Conservation (phyloP, 768 basidiomycete species). For the Lactifluus volemus region DNA sequence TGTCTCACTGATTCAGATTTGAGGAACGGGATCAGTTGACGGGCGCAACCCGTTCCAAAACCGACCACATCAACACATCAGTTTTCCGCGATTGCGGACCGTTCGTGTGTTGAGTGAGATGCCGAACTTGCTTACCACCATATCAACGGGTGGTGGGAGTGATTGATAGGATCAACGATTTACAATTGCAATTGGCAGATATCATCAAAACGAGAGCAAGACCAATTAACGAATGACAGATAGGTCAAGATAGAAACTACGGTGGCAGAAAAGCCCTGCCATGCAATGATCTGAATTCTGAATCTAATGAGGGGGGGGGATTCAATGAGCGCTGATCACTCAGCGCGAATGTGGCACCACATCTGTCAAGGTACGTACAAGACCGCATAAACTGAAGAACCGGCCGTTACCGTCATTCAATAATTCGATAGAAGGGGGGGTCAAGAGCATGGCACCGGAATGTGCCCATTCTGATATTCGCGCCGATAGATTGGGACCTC, state of each 20-base stretch:
- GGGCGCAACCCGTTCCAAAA: neutral
- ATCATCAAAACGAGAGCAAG: neutral
- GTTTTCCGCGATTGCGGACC: neutral
- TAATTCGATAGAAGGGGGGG: neutral
- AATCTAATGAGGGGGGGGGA: neutral
- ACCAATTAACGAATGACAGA: neutral
- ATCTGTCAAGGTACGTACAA: neutral
- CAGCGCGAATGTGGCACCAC: neutral
- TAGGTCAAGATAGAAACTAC: neutral
- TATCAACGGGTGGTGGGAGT: neutral
- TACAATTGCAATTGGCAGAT: neutral
- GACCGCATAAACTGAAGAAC: neutral
- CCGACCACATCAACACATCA: neutral
- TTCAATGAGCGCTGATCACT: neutral
- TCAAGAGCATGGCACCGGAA: neutral
- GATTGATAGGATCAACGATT: neutral
- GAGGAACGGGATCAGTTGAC: neutral
- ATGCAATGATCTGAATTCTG: conserved; percentile 1
- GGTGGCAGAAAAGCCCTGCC: neutral
- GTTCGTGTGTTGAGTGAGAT: neutral
- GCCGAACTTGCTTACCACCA: neutral
- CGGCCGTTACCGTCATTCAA: neutral
- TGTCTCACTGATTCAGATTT: neutral
- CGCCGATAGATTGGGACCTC: neutral
- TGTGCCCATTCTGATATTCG: neutral